A percentile compares a stretch with the other conserved stretches of the same genome.
phyloP scores from a whole-genome alignment of 768 basidiomycete genomes.

The Lactifluus echinatus region DNA sequence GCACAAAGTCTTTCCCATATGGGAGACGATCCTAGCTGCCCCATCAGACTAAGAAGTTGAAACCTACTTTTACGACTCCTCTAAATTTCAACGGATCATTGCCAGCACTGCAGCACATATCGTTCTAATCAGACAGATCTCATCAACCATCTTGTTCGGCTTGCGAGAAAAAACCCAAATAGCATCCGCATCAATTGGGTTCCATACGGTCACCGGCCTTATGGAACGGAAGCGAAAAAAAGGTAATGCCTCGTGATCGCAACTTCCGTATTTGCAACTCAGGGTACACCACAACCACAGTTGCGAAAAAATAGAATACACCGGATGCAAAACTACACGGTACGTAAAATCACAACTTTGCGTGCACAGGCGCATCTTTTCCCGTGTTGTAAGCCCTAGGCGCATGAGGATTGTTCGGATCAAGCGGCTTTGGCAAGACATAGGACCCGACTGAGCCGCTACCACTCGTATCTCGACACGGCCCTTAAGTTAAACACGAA shows the following conservation, averaged over 20 bases:
- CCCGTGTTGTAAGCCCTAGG: background rate
- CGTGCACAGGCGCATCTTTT: constrained; percentile 7
- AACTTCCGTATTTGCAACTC: background rate
- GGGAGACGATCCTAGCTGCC: background rate
- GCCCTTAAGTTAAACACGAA: constrained; percentile 13
- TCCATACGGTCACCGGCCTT: background rate
- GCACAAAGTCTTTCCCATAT: background rate
- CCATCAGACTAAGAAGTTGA: background rate
- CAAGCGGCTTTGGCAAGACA: background rate
- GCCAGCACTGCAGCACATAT: background rate
- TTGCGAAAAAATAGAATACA: constrained; percentile 12
- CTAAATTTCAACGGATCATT: background rate
- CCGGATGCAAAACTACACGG: constrained; percentile 1
- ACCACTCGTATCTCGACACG: background rate
- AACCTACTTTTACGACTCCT: background rate
- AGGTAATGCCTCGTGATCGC: constrained; percentile 15
- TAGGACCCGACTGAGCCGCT: background rate
- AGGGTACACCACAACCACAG: background rate
- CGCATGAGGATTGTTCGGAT: background rate
- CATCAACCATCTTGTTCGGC: background rate
- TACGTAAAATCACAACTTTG: constrained; percentile 9
- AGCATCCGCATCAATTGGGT: background rate
- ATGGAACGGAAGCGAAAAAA: constrained; percentile 12
- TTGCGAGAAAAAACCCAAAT: constrained; percentile 4
- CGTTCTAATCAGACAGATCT: too few relatives aligned